Percentiles rank a stretch among this genome's conserved stretches.
These are phyloP conservation scores for Ophiocordyceps camponoti-floridani DNA, from an alignment of 2,329 filamentous ascomycete genomes.

Conservation along the genomic window DNA sequence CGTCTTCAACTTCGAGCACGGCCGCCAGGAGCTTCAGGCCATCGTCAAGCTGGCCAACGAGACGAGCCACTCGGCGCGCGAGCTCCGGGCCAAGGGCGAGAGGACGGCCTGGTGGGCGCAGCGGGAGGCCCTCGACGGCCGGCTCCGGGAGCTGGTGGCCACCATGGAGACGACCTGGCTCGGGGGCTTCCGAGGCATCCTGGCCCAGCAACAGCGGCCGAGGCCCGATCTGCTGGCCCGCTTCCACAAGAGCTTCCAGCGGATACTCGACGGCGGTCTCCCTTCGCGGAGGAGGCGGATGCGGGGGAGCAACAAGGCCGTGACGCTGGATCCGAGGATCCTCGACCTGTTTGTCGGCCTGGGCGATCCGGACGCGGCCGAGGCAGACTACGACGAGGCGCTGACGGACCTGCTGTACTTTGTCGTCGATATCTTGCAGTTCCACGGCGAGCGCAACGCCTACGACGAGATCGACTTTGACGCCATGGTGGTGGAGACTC, in stretches of 20 bases:
- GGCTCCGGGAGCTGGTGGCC: conserved; percentile 59
- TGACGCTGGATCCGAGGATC: conserved; percentile 41
- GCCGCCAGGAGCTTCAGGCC: conserved; percentile 60
- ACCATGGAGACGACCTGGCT: conserved; percentile 91
- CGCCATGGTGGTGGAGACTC: conserved; percentile 68
- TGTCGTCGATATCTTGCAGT: conserved; percentile 88
- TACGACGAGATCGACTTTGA: conserved; percentile 98
- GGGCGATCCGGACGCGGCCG: conserved; percentile 50
- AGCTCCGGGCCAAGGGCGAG: conserved; percentile 55
- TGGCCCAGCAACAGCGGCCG: conserved; percentile 48
- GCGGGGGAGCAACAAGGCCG: conserved; percentile 30
- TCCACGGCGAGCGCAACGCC: conserved; percentile 88
- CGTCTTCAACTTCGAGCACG: conserved; percentile 68
- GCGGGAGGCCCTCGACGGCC: conserved; percentile 59
- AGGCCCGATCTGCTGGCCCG: conserved; percentile 47
- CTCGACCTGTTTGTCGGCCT: conserved; percentile 80
- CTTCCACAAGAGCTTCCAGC: conserved; percentile 64
- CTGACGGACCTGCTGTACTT: conserved; percentile 92
- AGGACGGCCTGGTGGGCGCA: conserved; percentile 82
- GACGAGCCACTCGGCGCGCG: conserved; percentile 56
- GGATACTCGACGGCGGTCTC: conserved; percentile 65
- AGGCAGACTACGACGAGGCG: conserved; percentile 65
- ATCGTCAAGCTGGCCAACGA: conserved; percentile 71
- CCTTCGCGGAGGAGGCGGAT: conserved; percentile 55
- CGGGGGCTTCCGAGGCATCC: conserved; percentile 86